Evolutionary conservation across 768 basidiomycete genomes (phyloP).

Genomic region (Hebeloma cylindrosporum): DNA sequence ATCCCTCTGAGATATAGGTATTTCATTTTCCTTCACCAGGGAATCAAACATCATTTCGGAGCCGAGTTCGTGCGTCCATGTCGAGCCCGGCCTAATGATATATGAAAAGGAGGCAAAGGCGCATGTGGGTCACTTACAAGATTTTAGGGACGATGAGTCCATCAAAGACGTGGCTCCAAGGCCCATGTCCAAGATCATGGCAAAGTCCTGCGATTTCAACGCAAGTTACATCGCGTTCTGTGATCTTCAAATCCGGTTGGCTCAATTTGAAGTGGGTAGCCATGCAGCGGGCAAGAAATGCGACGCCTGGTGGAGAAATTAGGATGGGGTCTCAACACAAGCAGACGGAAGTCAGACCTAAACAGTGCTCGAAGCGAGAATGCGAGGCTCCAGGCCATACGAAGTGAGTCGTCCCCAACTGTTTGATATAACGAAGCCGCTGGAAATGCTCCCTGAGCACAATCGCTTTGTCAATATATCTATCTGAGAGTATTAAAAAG

Average conservation of each 20-base stretch:
- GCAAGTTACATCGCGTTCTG: slow-evolving; percentile 68
- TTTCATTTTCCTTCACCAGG: slow-evolving; percentile 55
- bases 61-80: slow-evolving; percentile 76
- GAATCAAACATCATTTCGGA: slow-evolving; percentile 82
- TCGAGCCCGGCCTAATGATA: slow-evolving; percentile 34
- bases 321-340: not conserved
- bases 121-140: slow-evolving; percentile 18
- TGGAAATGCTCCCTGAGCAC: slow-evolving; percentile 67
- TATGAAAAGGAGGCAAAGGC: not conserved
- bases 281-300: slow-evolving; percentile 69
- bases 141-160: slow-evolving; percentile 63
- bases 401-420: slow-evolving; percentile 71
- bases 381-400: slow-evolving; percentile 80
- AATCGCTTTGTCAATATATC: slow-evolving; percentile 7
- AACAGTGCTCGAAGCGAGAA: slow-evolving; percentile 78
- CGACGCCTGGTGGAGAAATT: slow-evolving; percentile 59
- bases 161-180: slow-evolving; percentile 87
- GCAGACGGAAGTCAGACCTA: slow-evolving; percentile 47
- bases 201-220: slow-evolving; percentile 80
- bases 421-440: slow-evolving; percentile 72
- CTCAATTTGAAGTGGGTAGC: slow-evolving; percentile 50
- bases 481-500: slow-evolving; percentile 4
- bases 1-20: slow-evolving; percentile 50
- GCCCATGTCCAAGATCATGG: slow-evolving; percentile 84
- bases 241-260: slow-evolving; percentile 66